phyloP scores from a whole-genome alignment of 495 filamentous ascomycete species.

The Cudoniella acicularis region DNA sequence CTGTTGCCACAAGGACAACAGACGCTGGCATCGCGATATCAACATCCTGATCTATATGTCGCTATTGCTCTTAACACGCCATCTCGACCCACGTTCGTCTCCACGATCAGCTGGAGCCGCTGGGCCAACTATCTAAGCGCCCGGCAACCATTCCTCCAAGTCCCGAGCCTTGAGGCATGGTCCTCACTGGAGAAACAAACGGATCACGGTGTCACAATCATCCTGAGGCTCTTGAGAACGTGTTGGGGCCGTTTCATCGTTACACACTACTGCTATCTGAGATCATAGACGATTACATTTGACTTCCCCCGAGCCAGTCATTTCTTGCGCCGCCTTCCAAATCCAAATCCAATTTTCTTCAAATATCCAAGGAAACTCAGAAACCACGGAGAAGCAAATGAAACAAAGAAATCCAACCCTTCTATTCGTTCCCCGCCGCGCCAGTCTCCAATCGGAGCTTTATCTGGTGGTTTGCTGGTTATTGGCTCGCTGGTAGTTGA shows the following conservation, averaged over 20 bases:
- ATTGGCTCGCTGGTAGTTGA: slow-evolving; percentile 41
- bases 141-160: slow-evolving; percentile 11
- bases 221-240: slow-evolving; percentile 13
- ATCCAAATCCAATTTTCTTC: slow-evolving; percentile 16
- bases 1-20: not conserved
- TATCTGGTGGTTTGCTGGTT: slow-evolving; percentile 28
- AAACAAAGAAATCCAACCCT: not conserved
- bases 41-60: slow-evolving; percentile 1
- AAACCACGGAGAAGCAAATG: slow-evolving; percentile 11
- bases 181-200: slow-evolving; percentile 17
- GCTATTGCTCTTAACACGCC: not conserved
- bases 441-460: not conserved
- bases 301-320: slow-evolving; percentile 15
- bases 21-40: not conserved
- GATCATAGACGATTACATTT: slow-evolving; percentile 15
- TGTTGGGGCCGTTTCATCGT: slow-evolving; percentile 31
- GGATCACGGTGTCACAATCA: slow-evolving; percentile 23
- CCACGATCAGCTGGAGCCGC: slow-evolving; percentile 6
- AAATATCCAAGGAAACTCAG: slow-evolving; percentile 14
- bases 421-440: not conserved
- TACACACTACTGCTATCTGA: slow-evolving; percentile 27
- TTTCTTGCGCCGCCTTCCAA: slow-evolving; percentile 22
- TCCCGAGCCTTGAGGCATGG: slow-evolving; percentile 7
- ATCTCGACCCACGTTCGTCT: not conserved
- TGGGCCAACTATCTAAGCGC: slow-evolving; percentile 11